A percentile compares a stretch with the other conserved stretches of the same genome.
Evolutionary conservation across 371 early-diverging fungal species (phyloP).

Genomic region (Mortierella sp.): DNA sequence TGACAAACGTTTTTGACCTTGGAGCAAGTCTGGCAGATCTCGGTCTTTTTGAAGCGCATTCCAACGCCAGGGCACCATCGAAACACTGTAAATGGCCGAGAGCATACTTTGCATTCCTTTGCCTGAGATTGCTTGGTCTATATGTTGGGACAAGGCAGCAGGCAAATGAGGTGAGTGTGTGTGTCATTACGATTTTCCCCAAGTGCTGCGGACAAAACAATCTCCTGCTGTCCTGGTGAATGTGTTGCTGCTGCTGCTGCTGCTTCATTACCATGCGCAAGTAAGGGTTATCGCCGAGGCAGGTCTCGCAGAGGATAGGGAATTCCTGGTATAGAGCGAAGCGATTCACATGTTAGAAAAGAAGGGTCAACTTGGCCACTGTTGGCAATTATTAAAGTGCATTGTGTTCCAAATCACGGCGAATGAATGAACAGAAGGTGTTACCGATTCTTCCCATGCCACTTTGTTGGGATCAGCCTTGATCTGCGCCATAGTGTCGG

Average conservation of each 20-base stretch:
- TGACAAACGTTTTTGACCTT: constrained; percentile 98
- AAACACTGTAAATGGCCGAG: constrained; percentile 95
- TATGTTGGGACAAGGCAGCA: not conserved
- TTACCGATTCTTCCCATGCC: constrained; percentile 78
- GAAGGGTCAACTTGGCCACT: too few relatives aligned
- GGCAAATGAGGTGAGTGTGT: not conserved
- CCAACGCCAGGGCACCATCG: constrained; percentile 96
- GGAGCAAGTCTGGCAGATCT: constrained; percentile 96
- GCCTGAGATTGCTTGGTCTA: constrained; percentile 86
- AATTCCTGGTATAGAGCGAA: constrained; percentile 65
- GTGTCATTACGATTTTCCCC: too few relatives aligned
- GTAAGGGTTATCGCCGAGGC: constrained; percentile 97
- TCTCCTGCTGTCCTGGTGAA: not conserved
- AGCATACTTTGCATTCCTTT: constrained; percentile 95
- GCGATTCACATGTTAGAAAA: too few relatives aligned
- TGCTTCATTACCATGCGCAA: constrained; percentile 88
- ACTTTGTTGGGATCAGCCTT: constrained; percentile 79
- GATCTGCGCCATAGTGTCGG: constrained; percentile 58
- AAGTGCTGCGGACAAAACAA: too few relatives aligned
- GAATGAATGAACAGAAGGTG: not conserved
- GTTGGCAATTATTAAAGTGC: too few relatives aligned
- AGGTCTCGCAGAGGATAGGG: constrained; percentile 95
- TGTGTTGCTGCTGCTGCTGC: not conserved
- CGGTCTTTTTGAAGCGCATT: constrained; percentile 96
- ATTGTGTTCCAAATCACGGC: too few relatives aligned